phyloP scores from a whole-genome alignment of 441 rosid species.

The Adansonia gregorii region DNA sequence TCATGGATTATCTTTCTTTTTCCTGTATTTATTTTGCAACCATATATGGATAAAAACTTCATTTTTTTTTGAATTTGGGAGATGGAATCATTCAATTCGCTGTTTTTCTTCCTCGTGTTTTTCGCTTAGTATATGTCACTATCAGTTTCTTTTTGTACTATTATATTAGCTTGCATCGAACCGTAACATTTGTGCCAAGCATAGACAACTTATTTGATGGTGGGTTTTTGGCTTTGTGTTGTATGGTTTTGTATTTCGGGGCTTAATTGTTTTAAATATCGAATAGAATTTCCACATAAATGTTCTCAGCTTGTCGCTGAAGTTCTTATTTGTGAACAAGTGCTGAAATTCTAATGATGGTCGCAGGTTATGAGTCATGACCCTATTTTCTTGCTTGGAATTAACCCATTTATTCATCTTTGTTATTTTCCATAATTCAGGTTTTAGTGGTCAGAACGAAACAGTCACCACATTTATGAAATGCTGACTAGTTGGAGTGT shows the following conservation, averaged over 20 bases:
- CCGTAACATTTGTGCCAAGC: not conserved
- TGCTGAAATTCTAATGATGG: not conserved
- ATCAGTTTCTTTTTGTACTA: not conserved
- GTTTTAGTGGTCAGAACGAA: constrained; percentile 17
- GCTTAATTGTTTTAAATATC: constrained; percentile 8
- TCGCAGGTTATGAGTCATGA: too few relatives aligned
- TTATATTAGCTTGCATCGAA: not conserved
- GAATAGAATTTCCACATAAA: not conserved
- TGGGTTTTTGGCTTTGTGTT: constrained; percentile 8
- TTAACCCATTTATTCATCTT: not conserved
- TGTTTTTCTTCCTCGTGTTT: not conserved
- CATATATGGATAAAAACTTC: not conserved
- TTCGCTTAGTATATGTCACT: not conserved
- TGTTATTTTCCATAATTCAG: constrained; percentile 2
- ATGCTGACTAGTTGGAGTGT: constrained; percentile 16
- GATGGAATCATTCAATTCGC: not conserved
- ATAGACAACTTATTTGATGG: not conserved
- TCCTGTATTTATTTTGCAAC: not conserved
- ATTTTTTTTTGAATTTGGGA: not conserved
- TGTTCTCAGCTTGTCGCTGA: not conserved
- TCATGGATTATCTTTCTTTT: not conserved
- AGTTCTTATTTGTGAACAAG: constrained; percentile 18
- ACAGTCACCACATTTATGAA: not conserved
- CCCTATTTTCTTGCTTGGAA: not conserved
- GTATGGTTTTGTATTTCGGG: not conserved